A percentile compares a stretch with the other conserved stretches of the same genome.
These are phyloP conservation scores for Barnettozyma siamensis DNA, from an alignment of 805 yeast genomes.

Conservation along the genomic window DNA sequence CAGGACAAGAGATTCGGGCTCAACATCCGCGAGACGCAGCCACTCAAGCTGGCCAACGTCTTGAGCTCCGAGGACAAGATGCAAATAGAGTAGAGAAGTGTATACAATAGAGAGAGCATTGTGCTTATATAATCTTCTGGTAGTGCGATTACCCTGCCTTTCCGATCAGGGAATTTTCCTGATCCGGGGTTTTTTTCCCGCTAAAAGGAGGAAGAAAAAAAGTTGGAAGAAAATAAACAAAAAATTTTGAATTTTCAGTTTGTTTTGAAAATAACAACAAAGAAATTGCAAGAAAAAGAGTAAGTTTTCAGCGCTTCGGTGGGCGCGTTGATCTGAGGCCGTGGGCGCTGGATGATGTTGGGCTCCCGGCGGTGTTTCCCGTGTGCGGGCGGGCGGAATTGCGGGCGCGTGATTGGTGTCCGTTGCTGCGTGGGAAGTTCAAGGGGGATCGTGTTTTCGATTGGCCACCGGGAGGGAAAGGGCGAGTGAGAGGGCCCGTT, in stretches of 20 bases:
- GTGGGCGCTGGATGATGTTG: background rate
- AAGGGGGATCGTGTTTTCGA: background rate
- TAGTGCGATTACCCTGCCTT: constrained; percentile 1
- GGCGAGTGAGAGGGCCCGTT: no score
- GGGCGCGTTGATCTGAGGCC: background rate
- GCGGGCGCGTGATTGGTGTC: background rate
- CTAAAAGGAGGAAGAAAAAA: background rate
- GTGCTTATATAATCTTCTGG: background rate
- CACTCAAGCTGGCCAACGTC: constrained; percentile 34
- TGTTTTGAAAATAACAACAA: constrained; percentile 6
- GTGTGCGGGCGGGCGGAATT: no score
- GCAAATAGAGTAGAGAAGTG: constrained; percentile 3
- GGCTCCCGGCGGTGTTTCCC: background rate
- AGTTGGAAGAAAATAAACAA: background rate
- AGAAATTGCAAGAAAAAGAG: constrained; percentile 6
- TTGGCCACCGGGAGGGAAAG: constrained; percentile 5
- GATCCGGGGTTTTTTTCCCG: background rate
- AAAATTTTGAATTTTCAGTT: background rate
- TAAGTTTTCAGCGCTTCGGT: constrained; percentile 4
- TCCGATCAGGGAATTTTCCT: background rate
- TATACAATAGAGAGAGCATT: no score
- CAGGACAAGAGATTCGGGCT: constrained; percentile 70
- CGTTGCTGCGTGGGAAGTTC: background rate
- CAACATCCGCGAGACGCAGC: constrained; percentile 55
- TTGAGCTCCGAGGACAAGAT: constrained; percentile 3